Evolutionary conservation across 768 basidiomycete species (phyloP).

Genomic region (Lentinus brumalis): DNA sequence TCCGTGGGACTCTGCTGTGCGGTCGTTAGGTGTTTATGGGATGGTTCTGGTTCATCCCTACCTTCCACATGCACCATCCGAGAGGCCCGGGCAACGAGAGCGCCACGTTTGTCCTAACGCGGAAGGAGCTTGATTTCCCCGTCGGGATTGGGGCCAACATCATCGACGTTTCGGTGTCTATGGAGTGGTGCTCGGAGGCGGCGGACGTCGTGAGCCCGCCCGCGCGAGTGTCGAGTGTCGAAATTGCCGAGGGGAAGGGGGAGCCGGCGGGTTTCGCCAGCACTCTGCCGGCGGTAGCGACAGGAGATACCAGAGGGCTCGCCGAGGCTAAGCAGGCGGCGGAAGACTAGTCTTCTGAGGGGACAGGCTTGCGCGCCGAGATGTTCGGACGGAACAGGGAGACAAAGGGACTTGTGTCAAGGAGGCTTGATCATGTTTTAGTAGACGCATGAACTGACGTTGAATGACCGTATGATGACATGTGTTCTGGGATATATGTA

Average conservation of each 20-base stretch:
- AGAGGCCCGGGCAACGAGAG: slow-evolving; percentile 28
- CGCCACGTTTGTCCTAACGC: slow-evolving; percentile 47
- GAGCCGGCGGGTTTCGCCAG: slow-evolving; percentile 35
- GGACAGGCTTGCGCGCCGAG: too few species aligned
- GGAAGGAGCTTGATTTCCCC: slow-evolving; percentile 77
- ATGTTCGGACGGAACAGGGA: too few species aligned
- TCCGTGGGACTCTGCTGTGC: not conserved
- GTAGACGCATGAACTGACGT: too few species aligned
- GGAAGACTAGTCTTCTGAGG: slow-evolving; percentile 19
- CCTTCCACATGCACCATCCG: slow-evolving; percentile 72
- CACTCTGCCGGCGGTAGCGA: slow-evolving; percentile 33
- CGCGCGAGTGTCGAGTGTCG: slow-evolving; percentile 26
- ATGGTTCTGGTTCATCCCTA: slow-evolving; percentile 87
- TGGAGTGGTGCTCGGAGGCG: slow-evolving; percentile 41
- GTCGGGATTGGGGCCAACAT: slow-evolving; percentile 70
- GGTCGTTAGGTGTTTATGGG: slow-evolving; percentile 66
- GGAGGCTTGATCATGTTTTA: too few species aligned
- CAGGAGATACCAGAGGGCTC: slow-evolving; percentile 26
- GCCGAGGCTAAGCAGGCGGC: slow-evolving; percentile 39
- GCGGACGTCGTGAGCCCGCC: slow-evolving; percentile 29
- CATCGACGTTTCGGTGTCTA: slow-evolving; percentile 63
- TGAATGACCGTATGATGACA: too few species aligned
- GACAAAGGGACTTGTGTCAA: too few species aligned
- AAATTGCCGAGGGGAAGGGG: slow-evolving; percentile 27
- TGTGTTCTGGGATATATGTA: too few species aligned